Evolutionary conservation across 192 early-diverging fungal genomes (phyloP), one percentile per base, ranked within the genome.

Genomic region (Ramicandelaber brevisporus): DNA sequence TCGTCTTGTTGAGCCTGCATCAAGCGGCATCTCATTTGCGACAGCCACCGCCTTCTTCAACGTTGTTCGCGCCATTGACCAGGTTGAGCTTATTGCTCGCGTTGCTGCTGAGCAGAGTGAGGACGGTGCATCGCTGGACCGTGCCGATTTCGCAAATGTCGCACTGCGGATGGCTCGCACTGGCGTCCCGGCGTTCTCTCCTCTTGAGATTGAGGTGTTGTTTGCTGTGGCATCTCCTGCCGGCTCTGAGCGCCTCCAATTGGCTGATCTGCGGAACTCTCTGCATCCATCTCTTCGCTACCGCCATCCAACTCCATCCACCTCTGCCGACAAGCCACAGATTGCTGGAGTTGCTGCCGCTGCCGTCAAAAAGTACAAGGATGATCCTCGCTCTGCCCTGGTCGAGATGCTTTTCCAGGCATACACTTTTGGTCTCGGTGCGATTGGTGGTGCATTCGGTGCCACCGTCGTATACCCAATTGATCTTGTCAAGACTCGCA

Each of bases 401-500:
- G 53, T 50, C 46, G 63, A 71, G 38, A 21, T 44, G 1, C 25
- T 59, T 29, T 57, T 63, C 36, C 63, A 60, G 44, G 53, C 56
- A 1, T 75, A 74, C 44, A 71, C 65, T 41, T 79, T 90, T 60
- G 41, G 55, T 7, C 55, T 89, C 15, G 90, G 82, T 21, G 66
- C 82, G 2, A 65, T 92, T 43, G 78, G 76, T 37, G 90, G 90
- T 43, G 80, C 84, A 16, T 68, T 92, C 24, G 90, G 90, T 25
- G 90, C 90, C 2, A 77, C 81, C 3, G 70, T 69, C 29, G 86
- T 97, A 14, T 97, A 90, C 50, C 90, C 90, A 15, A 88, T 97
- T 31, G 90, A 97, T 61, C 48, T 97, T 31, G 86, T 90, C 43
- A 97, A 97, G 55, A 97, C 90, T 3, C 68, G 90, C 33, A 92